Evolutionary conservation across 2,329 filamentous ascomycete genomes (phyloP).

Genomic region (Hymenoscyphus infarciens): DNA sequence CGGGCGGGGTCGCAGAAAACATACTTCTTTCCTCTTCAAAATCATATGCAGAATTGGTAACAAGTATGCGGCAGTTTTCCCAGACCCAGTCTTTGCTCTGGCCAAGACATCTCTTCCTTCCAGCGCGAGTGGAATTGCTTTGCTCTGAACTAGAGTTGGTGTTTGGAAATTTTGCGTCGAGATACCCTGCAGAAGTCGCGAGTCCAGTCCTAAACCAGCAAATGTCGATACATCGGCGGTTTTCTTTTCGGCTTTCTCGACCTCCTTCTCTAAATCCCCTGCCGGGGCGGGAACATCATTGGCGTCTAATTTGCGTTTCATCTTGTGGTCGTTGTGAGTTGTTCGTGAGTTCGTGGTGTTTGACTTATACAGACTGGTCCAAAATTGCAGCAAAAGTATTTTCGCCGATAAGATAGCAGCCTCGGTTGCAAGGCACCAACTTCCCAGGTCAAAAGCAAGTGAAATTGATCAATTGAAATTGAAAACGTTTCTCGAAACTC

Average conservation of each 20-base stretch:
- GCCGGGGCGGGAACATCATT: conserved; percentile 47
- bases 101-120: conserved; percentile 87
- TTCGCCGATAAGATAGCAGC: conserved; percentile 1
- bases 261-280: conserved; percentile 28
- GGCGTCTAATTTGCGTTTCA: conserved; percentile 61
- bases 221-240: conserved; percentile 52
- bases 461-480: not conserved
- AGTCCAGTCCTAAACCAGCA: conserved; percentile 73
- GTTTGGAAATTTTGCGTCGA: conserved; percentile 78
- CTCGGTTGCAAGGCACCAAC: not conserved
- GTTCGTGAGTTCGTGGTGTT: conserved; percentile 1
- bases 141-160: conserved; percentile 84
- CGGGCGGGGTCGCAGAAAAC: conserved; percentile 16
- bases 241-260: conserved; percentile 15
- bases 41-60: conserved; percentile 84
- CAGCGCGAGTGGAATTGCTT: conserved; percentile 82
- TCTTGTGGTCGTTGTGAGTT: conserved; percentile 42
- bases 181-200: conserved; percentile 81
- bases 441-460: too few relatives aligned
- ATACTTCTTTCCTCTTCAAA: conserved; percentile 69
- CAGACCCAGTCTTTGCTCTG: conserved; percentile 90
- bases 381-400: not conserved
- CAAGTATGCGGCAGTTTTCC: conserved; percentile 95
- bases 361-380: not conserved
- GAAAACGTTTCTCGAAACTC: not conserved